Conservation (phyloP, 352 stramenopile genomes). For the Elongisporangium anandrum region DNA sequence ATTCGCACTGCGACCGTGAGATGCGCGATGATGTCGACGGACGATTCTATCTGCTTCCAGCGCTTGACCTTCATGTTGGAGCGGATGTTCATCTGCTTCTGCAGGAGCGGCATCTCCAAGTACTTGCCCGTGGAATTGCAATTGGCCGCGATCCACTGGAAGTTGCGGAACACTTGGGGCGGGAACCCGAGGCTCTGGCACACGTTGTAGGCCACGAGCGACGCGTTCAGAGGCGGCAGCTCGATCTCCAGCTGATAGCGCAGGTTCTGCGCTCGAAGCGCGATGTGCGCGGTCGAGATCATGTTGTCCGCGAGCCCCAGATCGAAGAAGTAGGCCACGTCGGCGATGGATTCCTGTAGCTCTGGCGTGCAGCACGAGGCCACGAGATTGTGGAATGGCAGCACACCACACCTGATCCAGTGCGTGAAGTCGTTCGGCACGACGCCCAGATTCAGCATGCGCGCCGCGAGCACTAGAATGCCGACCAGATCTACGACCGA, state of each 20-base stretch:
- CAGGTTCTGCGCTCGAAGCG: conserved; percentile 50
- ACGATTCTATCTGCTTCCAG: conserved; percentile 30
- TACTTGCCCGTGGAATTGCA: conserved; percentile 39
- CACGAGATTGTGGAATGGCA: conserved; percentile 67
- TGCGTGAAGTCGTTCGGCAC: conserved; percentile 56
- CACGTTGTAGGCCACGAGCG: conserved; percentile 49
- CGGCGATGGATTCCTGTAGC: conserved; percentile 40
- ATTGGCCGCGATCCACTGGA: conserved; percentile 56
- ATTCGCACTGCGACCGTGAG: conserved; percentile 63
- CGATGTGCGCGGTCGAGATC: conserved; percentile 30
- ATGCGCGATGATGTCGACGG: conserved; percentile 53
- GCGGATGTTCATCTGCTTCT: background rate
- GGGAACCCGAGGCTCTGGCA: conserved; percentile 57
- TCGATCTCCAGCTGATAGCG: conserved; percentile 69
- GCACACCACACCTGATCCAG: conserved; percentile 53
- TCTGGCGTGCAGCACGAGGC: conserved; percentile 35
- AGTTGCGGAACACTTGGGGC: conserved; percentile 52
- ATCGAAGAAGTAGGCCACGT: conserved; percentile 59
- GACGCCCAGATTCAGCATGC: conserved; percentile 57
- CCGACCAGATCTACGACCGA: conserved; percentile 52
- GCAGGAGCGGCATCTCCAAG: conserved; percentile 35
- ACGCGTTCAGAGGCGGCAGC: conserved; percentile 65
- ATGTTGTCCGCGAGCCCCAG: conserved; percentile 30
- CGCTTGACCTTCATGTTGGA: conserved; percentile 8
- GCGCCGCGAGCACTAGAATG: conserved; percentile 55